phyloP scores from a whole-genome alignment of 331 rosid genomes.

The Phaseolus coccineus region DNA sequence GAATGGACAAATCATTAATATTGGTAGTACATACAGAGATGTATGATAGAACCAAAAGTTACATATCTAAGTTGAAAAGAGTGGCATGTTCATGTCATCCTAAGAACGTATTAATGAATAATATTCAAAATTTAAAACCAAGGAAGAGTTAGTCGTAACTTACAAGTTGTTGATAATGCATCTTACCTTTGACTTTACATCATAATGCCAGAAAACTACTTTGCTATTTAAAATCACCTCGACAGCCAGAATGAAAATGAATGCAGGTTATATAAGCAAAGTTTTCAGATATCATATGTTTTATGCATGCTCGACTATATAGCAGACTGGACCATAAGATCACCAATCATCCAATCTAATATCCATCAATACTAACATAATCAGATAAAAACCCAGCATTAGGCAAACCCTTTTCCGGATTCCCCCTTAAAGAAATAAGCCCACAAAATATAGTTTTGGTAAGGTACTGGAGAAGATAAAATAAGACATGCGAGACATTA shows the following conservation, averaged over 20 bases:
- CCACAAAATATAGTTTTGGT: background rate
- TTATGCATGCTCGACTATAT: background rate
- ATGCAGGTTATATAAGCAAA: conserved; percentile 1
- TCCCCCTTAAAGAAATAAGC: background rate
- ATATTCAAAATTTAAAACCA: background rate
- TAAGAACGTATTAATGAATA: background rate
- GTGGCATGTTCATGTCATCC: background rate
- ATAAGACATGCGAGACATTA: conserved; percentile 33
- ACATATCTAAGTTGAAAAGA: background rate
- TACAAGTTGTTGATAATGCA: background rate
- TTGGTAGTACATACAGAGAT: conserved; percentile 7
- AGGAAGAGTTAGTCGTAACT: background rate
- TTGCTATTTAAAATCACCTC: background rate
- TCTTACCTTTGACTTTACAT: background rate
- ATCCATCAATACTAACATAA: background rate
- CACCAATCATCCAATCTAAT: background rate
- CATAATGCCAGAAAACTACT: background rate
- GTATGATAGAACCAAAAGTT: conserved; percentile 12
- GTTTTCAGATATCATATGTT: background rate
- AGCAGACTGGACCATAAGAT: background rate
- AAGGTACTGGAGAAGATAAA: background rate
- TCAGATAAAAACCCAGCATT: background rate
- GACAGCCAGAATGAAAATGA: background rate
- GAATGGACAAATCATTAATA: conserved; percentile 30
- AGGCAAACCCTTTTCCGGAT: background rate